A percentile compares a stretch with the other conserved stretches of the same genome.
These are phyloP conservation scores for Gossypium thurberi DNA, from an alignment of 345 rosid species.

Conservation along the genomic window DNA sequence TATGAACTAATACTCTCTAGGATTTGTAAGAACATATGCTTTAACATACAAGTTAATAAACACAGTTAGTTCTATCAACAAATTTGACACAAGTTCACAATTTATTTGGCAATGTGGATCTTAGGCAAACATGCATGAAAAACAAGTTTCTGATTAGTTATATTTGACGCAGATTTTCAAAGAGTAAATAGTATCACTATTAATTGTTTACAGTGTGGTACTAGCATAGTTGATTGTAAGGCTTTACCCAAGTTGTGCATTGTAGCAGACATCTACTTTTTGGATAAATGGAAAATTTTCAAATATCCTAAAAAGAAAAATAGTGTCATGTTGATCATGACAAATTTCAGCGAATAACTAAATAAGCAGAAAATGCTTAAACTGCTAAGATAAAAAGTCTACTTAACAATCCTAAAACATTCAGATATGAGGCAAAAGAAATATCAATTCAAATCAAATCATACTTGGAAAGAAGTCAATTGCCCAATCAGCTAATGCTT, in stretches of 20 bases:
- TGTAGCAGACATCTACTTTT: no score
- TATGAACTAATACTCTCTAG: not conserved
- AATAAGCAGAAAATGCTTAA: not conserved
- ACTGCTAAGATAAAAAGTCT: not conserved
- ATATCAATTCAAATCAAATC: not conserved
- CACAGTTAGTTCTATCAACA: not conserved
- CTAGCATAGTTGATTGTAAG: no score
- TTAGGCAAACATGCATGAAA: not conserved
- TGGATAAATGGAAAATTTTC: no score
- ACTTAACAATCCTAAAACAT: not conserved
- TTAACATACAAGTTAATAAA: not conserved
- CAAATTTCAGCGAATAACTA: not conserved
- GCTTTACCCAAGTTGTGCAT: no score
- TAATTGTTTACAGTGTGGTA: no score
- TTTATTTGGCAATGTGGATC: not conserved
- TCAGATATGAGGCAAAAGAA: not conserved
- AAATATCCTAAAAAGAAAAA: no score
- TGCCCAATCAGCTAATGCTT: slow-evolving; percentile 94
- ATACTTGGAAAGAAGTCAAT: slow-evolving; percentile 94
- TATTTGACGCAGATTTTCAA: not conserved
- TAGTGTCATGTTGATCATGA: not conserved
- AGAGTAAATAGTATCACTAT: not conserved
- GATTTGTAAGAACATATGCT: not conserved
- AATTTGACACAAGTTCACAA: not conserved
- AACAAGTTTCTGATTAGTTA: not conserved